phyloP scores from a whole-genome alignment of 108 stramenopile species.

The Stephanodiscus minutulus region DNA sequence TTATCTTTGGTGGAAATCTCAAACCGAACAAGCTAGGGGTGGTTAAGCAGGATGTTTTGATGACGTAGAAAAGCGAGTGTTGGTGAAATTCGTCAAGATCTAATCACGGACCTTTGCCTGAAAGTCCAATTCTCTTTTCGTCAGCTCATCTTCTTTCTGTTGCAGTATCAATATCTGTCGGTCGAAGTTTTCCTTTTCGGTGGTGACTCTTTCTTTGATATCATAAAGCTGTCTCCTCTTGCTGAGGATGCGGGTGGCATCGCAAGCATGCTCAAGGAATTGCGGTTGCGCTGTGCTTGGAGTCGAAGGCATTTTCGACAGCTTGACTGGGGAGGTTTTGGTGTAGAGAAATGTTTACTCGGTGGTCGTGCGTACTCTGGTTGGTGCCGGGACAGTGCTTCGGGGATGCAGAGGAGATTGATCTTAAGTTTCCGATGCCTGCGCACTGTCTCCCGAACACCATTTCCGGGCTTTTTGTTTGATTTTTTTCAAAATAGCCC shows the following conservation, averaged over 20 bases:
- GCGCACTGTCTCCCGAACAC: too few species aligned
- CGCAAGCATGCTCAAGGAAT: constrained; percentile 41
- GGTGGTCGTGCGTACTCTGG: too few species aligned
- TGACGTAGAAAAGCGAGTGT: too few species aligned
- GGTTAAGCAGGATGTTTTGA: too few species aligned
- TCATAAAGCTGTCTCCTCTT: constrained; percentile 43
- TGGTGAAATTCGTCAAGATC: background rate
- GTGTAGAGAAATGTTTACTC: too few species aligned
- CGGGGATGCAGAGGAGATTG: too few species aligned
- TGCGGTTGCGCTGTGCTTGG: background rate
- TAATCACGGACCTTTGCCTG: constrained; percentile 12
- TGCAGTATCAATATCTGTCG: background rate
- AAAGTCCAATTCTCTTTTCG: constrained; percentile 18
- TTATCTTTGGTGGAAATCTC: constrained; percentile 14
- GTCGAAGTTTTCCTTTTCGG: constrained; percentile 18
- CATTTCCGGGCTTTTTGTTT: too few species aligned
- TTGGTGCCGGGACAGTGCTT: too few species aligned
- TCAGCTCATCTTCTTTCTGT: constrained; percentile 17
- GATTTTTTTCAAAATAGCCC: too few species aligned
- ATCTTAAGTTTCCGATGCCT: too few species aligned
- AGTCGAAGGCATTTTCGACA: too few species aligned
- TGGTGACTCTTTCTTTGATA: constrained; percentile 17
- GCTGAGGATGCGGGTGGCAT: constrained; percentile 36
- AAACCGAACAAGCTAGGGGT: constrained; percentile 14
- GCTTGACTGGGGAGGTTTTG: too few species aligned